Conservation (phyloP, 495 filamentous ascomycete genomes). For the Trichoderma reesei region DNA sequence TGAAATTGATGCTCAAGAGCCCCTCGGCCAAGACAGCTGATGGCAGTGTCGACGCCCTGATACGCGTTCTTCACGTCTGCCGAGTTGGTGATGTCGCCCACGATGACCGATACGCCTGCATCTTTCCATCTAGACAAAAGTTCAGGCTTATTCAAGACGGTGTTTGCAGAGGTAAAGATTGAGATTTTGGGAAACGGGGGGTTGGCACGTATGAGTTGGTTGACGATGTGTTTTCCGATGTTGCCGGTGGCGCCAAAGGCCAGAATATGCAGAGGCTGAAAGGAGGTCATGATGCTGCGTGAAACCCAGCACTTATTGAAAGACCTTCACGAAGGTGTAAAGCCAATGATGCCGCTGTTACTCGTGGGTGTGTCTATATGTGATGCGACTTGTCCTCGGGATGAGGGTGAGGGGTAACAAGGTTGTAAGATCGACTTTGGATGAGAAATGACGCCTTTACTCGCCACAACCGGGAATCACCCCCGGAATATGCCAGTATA, state of each 20-base stretch:
- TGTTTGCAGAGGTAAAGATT: conserved; percentile 53
- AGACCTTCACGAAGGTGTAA: too few species aligned
- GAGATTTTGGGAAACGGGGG: conserved; percentile 41
- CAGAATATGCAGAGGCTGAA: conserved; percentile 32
- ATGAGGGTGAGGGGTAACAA: too few species aligned
- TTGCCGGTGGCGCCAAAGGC: conserved; percentile 61
- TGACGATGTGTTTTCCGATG: conserved; percentile 56
- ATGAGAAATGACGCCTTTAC: too few species aligned
- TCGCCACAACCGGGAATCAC: too few species aligned
- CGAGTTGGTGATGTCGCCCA: conserved; percentile 46
- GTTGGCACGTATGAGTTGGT: conserved; percentile 45
- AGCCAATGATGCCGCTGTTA: too few species aligned
- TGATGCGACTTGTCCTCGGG: too few species aligned
- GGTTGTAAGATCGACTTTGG: too few species aligned
- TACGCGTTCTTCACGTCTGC: conserved; percentile 46
- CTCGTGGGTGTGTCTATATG: too few species aligned
- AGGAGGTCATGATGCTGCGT: not conserved
- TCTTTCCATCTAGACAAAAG: conserved; percentile 37
- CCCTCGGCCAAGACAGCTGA: conserved; percentile 54
- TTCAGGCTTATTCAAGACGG: conserved; percentile 37
- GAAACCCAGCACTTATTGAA: too few species aligned
- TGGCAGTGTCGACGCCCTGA: conserved; percentile 52
- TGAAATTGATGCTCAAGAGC: conserved; percentile 48
- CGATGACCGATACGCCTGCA: conserved; percentile 46
- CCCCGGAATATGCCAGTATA: too few species aligned